These are phyloP conservation scores for Ophiostoma sp. DNA, from an alignment of 2,329 filamentous ascomycete genomes.

Conservation along the genomic window DNA sequence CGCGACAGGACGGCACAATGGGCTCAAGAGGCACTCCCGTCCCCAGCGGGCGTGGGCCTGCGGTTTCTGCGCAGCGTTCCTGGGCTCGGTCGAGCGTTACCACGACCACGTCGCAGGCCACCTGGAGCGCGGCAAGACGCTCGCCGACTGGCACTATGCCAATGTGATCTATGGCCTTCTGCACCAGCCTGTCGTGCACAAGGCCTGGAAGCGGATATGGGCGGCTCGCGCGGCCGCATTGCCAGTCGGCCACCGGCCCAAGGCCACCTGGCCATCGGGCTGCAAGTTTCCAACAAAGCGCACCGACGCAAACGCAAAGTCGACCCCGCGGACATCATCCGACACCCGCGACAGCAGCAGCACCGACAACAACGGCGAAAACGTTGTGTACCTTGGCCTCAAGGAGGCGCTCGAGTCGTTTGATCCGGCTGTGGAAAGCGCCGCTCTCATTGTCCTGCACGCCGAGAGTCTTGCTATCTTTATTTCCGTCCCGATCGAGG, in stretches of 20 bases:
- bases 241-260: slow-evolving; percentile 47
- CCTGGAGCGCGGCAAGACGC: slow-evolving; percentile 58
- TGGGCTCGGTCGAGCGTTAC: slow-evolving; percentile 59
- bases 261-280: slow-evolving; percentile 55
- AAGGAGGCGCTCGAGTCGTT: slow-evolving; percentile 63
- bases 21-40: slow-evolving; percentile 40
- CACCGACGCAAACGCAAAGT: not conserved
- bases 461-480: slow-evolving; percentile 50
- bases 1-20: slow-evolving; percentile 16
- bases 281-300: slow-evolving; percentile 32
- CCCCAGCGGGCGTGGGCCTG: slow-evolving; percentile 63
- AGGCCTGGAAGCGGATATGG: slow-evolving; percentile 56
- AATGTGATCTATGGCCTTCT: slow-evolving; percentile 62
- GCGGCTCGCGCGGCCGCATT: slow-evolving; percentile 40
- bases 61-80: slow-evolving; percentile 60
- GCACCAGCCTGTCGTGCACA: slow-evolving; percentile 58
- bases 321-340: not conserved
- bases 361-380: not conserved
- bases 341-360: not conserved
- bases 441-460: slow-evolving; percentile 51
- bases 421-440: slow-evolving; percentile 51
- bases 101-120: slow-evolving; percentile 64
- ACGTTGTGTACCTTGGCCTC: slow-evolving; percentile 31
- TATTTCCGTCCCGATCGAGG: slow-evolving; percentile 29
- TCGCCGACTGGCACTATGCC: slow-evolving; percentile 63